Percentiles rank a stretch among this genome's conserved stretches.
Evolutionary conservation across 345 rosid species (phyloP).

Genomic region (Trapa bicornis): DNA sequence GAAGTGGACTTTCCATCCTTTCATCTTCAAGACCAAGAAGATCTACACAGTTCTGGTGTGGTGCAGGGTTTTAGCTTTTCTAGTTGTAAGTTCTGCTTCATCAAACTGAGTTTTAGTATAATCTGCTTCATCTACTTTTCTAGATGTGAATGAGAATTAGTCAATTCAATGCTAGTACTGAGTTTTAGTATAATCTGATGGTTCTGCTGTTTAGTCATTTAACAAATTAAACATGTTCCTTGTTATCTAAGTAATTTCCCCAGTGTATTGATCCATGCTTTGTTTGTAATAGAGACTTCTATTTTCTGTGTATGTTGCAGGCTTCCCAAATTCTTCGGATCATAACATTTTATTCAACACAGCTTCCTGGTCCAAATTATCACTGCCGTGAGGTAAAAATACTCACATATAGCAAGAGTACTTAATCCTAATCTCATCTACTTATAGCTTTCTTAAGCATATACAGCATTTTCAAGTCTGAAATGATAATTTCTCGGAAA

Average conservation of each 20-base stretch:
- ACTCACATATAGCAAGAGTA: not conserved
- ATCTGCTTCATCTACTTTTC: not conserved
- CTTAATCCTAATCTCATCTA: not conserved
- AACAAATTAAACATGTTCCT: not conserved
- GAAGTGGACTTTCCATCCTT: constrained; percentile 99
- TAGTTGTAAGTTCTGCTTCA: constrained; percentile 63
- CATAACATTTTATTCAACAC: no score
- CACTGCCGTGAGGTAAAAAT: constrained; percentile 81
- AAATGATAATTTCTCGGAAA: constrained; percentile 3
- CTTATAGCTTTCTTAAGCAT: not conserved
- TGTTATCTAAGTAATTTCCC: not conserved
- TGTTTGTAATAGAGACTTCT: not conserved
- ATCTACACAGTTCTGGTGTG: constrained; percentile 89
- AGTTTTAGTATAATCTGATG: not conserved
- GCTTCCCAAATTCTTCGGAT: constrained; percentile 20
- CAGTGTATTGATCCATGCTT: not conserved
- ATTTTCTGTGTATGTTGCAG: constrained; percentile 26
- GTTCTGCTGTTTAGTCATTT: not conserved
- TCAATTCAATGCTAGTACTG: not conserved
- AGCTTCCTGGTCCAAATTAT: constrained; percentile 25
- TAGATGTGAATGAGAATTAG: not conserved
- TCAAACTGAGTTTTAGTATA: not conserved
- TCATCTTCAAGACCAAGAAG: constrained; percentile 16
- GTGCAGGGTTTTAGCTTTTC: constrained; percentile 95
- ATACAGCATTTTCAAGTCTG: not conserved